Percentiles rank a stretch among this genome's conserved stretches.
Conservation (phyloP, 164 flowering plant species). For the Echeveria elegans region DNA sequence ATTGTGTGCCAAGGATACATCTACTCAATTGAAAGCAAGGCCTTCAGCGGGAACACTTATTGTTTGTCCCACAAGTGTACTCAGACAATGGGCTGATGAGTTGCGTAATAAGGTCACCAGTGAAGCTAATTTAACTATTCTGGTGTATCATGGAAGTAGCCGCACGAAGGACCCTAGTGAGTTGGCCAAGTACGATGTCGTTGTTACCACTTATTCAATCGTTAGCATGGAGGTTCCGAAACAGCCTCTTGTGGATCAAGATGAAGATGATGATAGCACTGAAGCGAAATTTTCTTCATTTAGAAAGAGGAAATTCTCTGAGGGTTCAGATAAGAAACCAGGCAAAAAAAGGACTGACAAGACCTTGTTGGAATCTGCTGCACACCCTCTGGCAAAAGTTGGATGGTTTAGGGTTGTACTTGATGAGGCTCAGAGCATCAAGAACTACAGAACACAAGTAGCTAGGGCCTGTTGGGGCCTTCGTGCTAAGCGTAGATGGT, state of each 20-base stretch:
- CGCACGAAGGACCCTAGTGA: conserved; percentile 63
- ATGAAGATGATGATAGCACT: conserved; percentile 37
- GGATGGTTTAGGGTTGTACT: conserved; percentile 91
- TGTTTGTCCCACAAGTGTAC: conserved; percentile 83
- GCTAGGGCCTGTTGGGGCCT: conserved; percentile 99
- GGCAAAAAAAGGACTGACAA: conserved; percentile 35
- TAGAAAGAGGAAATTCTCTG: conserved; percentile 58
- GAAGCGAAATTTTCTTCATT: conserved; percentile 24
- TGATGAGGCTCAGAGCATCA: conserved; percentile 97
- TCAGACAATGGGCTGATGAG: conserved; percentile 77
- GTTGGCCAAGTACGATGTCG: conserved; percentile 72
- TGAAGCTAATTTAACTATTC: conserved; percentile 67
- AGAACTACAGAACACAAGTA: conserved; percentile 82
- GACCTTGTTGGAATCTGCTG: conserved; percentile 39
- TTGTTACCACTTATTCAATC: conserved; percentile 84
- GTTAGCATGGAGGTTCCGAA: conserved; percentile 89
- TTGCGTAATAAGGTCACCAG: conserved; percentile 63
- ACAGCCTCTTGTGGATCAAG: conserved; percentile 58
- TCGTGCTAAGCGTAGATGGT: conserved; percentile 95
- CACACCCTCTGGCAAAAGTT: conserved; percentile 79
- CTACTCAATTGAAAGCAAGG: conserved; percentile 40
- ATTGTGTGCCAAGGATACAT: conserved; percentile 1
- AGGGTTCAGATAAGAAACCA: conserved; percentile 30
- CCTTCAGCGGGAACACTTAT: conserved; percentile 88
- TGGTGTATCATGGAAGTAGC: conserved; percentile 73